Percentiles rank a stretch among this genome's conserved stretches.
Evolutionary conservation across 2,329 filamentous ascomycete species (phyloP).

Genomic region (Penicillium vulpinum): DNA sequence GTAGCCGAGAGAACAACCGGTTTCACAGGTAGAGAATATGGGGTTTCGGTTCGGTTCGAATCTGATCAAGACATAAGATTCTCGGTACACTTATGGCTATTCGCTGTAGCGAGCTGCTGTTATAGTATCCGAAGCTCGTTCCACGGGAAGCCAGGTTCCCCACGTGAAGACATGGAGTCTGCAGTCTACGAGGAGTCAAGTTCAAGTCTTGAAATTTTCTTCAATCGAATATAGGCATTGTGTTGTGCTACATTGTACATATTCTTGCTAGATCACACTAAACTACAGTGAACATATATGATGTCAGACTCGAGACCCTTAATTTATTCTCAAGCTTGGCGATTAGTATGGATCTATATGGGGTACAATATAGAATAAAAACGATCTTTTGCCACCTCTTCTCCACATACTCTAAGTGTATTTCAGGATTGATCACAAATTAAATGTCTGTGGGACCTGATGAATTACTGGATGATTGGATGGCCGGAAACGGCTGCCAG

Average conservation of each 20-base stretch:
- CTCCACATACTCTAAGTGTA: neutral
- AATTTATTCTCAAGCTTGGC: neutral
- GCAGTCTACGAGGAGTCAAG: neutral
- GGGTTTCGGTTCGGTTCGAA: no score
- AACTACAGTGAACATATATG: neutral
- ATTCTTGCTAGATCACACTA: neutral
- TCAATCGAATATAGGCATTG: neutral
- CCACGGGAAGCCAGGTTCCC: neutral
- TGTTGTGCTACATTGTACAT: neutral
- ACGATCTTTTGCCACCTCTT: neutral
- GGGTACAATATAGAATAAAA: neutral
- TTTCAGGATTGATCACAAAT: neutral
- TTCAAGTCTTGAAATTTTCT: no score
- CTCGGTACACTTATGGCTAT: no score
- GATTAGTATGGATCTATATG: neutral
- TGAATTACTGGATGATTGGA: neutral
- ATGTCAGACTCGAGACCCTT: neutral
- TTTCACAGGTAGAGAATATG: neutral
- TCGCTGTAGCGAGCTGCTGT: no score
- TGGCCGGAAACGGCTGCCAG: slow-evolving; percentile 8
- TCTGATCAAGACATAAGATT: no score
- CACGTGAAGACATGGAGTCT: neutral
- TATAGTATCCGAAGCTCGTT: neutral
- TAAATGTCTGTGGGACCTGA: neutral
- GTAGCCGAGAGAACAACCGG: no score